These are phyloP conservation scores for Calocera viscosa DNA, from an alignment of 768 basidiomycete species.

Conservation along the genomic window DNA sequence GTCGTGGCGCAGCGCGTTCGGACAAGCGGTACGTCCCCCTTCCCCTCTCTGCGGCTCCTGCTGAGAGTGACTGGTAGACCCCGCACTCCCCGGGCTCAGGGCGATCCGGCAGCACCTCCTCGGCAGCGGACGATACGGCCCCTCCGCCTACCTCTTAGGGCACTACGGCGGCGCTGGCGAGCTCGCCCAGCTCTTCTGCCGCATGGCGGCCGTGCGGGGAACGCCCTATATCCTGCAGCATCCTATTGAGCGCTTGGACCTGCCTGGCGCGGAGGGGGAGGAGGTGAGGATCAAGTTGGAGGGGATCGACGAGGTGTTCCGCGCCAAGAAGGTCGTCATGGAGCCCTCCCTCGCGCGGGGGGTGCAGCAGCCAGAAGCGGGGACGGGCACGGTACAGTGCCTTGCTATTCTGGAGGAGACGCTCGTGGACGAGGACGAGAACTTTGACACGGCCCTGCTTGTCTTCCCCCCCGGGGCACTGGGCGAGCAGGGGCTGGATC, in stretches of 20 bases:
- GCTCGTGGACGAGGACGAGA: conserved; percentile 23
- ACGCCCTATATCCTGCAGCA: conserved; percentile 34
- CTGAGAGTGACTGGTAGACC: conserved; percentile 38
- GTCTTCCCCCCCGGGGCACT: conserved; percentile 63
- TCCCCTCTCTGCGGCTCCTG: not conserved
- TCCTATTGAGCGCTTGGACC: conserved; percentile 10
- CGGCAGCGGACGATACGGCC: conserved; percentile 76
- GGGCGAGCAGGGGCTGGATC: conserved; percentile 11
- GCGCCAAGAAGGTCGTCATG: conserved; percentile 14
- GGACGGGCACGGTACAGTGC: conserved; percentile 32
- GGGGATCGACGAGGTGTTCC: conserved; percentile 14
- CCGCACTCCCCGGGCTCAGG: conserved; percentile 49
- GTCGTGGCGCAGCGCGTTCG: conserved; percentile 62
- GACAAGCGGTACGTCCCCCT: conserved; percentile 38
- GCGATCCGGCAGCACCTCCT: conserved; percentile 62
- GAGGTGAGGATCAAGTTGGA: conserved; percentile 12
- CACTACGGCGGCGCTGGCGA: conserved; percentile 92
- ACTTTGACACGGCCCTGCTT: conserved; percentile 52
- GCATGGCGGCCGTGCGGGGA: conserved; percentile 54
- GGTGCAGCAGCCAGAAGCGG: conserved; percentile 42
- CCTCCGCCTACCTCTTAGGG: conserved; percentile 79
- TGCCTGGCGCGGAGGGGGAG: conserved; percentile 8
- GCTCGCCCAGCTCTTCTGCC: conserved; percentile 70
- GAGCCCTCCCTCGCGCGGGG: conserved; percentile 11
- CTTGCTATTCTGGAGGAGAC: conserved; percentile 40